Evolutionary conservation across 257 asterid genomes (phyloP).

Genomic region (Solanum piurae): DNA sequence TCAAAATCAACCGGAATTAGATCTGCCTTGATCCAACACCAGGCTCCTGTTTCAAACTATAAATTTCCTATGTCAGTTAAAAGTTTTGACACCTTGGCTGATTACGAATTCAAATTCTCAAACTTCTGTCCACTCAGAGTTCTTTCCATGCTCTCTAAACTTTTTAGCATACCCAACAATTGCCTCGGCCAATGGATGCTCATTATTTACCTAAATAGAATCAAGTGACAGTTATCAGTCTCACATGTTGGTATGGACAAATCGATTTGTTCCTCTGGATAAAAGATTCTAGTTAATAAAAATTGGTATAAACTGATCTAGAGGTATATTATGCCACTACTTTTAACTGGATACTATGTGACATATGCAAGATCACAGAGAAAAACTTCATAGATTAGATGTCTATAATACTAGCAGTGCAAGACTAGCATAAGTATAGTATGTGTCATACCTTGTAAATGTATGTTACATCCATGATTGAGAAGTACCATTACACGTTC

Average conservation of each 20-base stretch:
- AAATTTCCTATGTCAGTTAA: not conserved
- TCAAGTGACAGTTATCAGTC: no score
- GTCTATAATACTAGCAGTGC: not conserved
- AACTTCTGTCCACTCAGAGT: not conserved
- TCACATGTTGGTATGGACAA: no score
- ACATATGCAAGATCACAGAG: not conserved
- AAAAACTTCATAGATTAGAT: no score
- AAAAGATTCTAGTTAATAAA: not conserved
- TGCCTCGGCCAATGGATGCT: not conserved
- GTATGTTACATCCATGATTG: no score
- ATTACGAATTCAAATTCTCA: not conserved
- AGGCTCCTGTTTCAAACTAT: not conserved
- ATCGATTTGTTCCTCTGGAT: not conserved
- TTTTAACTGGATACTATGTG: not conserved
- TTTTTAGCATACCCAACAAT: not conserved
- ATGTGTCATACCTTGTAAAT: no score
- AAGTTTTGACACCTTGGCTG: constrained; percentile 1
- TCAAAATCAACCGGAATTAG: not conserved
- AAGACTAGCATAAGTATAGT: not conserved
- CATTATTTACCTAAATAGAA: no score
- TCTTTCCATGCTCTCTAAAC: not conserved
- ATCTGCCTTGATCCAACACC: not conserved
- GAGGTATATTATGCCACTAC: not conserved
- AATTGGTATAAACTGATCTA: no score
- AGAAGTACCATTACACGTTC: no score